These are phyloP conservation scores for Hirsutella thompsonii DNA, from an alignment of 2,329 filamentous ascomycete species.

Conservation along the genomic window DNA sequence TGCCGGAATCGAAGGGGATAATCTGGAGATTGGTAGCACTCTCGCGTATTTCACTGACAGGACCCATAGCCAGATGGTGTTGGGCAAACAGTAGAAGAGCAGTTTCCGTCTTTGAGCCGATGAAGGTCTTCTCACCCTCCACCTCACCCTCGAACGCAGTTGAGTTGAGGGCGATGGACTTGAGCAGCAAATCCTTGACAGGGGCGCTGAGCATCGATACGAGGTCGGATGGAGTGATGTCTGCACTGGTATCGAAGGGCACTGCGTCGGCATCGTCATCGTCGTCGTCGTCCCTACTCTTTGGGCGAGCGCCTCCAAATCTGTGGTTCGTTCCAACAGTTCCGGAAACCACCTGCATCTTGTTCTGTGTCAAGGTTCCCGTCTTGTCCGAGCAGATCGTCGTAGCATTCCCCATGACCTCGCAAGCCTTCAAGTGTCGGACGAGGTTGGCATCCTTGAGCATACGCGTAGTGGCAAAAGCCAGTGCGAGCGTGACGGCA, in stretches of 20 bases:
- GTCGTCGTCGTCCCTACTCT: constrained; percentile 11
- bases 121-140: constrained; percentile 52
- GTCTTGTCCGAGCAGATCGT: constrained; percentile 59
- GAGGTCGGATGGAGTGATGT: constrained; percentile 33
- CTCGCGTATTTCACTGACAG: constrained; percentile 50
- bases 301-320: constrained; percentile 30
- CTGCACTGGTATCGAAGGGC: constrained; percentile 15
- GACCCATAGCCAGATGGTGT: constrained; percentile 53
- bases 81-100: constrained; percentile 58
- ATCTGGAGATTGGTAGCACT: constrained; percentile 48
- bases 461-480: constrained; percentile 68
- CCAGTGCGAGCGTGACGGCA: constrained; percentile 64
- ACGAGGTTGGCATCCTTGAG: constrained; percentile 67
- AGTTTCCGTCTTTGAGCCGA: constrained; percentile 69
- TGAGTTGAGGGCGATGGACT: constrained; percentile 53
- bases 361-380: constrained; percentile 54
- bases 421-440: constrained; percentile 62
- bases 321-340: constrained; percentile 41
- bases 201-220: constrained; percentile 29
- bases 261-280: constrained; percentile 3
- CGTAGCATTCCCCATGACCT: constrained; percentile 71
- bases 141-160: constrained; percentile 66
- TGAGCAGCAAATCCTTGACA: constrained; percentile 39
- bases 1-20: constrained; percentile 62
- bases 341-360: constrained; percentile 54